Base-by-base conservation (phyloP, 495 filamentous ascomycete genomes). In the Oidiodendron maius region DNA sequence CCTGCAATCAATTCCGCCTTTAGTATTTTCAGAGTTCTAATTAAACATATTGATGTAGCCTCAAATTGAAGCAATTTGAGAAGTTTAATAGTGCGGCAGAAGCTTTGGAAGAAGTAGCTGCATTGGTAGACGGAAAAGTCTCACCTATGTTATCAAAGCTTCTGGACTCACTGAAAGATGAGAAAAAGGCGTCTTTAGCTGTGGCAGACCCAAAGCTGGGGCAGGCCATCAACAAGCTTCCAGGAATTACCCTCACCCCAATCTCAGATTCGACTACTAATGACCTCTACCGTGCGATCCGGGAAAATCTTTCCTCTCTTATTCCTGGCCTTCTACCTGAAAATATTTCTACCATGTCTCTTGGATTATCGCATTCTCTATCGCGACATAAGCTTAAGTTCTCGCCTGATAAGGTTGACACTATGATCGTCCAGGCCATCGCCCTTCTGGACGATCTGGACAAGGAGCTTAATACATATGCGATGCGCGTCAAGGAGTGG, bases 401-500 rank as follows among this genome's bases (percentile, higher is more conserved):
- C 74, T 96, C 90, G 3, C 86, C 93, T 38, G 93, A 99, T 59
- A 99, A 99, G 74, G 95, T 99, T 48, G 93, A 99, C 59, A 91
- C 90, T 44, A 99, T 99, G 93, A 95, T 99, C 56, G 88, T 99
- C 32, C 93, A 97, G 69, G 89, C 93, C 47, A 95, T 98, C 58
- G 82, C 83, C 21, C 81, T 96, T 39, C 75, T 99, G 18, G 93
- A 99, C 64, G 93, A 97, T 56, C 71, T 97, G 34, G 93, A 99
- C 74, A 99, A 99, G 75, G 94, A 99, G 66, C 72, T 99, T 41
- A 99, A 99, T 70, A 91, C 83, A 54, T 96, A 95, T 60, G 94
- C 93, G 56, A 99, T 99, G 93, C 76, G 93, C 62, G 90, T 96
- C 43, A 96, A 96, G 81, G 93, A 99, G 68, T 99, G 93, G 93